Evolutionary conservation across 2,329 filamentous ascomycete species (phyloP).

Genomic region (Penicillium sp.): DNA sequence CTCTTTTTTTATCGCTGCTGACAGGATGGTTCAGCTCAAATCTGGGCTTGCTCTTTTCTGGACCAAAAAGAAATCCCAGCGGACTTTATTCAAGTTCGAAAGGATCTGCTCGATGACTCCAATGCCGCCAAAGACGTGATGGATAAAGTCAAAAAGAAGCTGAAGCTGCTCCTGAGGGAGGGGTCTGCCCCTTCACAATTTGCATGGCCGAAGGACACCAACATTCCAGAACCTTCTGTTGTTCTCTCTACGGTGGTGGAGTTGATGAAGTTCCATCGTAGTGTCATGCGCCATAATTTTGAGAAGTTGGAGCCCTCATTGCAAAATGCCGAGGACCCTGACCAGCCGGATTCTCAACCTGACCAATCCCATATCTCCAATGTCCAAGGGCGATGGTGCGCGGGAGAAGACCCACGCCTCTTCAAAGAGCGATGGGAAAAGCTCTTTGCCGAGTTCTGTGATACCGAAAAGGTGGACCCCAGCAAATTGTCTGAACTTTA

Average conservation of each 20-base stretch:
- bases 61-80: slow-evolving; percentile 80
- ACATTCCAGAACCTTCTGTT: slow-evolving; percentile 89
- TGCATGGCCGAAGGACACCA: slow-evolving; percentile 82
- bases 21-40: slow-evolving; percentile 64
- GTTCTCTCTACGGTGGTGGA: slow-evolving; percentile 91
- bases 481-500: slow-evolving; percentile 98
- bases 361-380: slow-evolving; percentile 58
- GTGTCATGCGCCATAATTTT: slow-evolving; percentile 94
- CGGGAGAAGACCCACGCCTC: slow-evolving; percentile 87
- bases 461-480: slow-evolving; percentile 95
- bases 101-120: slow-evolving; percentile 93
- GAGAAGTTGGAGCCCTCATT: slow-evolving; percentile 65
- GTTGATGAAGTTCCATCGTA: slow-evolving; percentile 94
- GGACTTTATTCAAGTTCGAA: slow-evolving; percentile 85
- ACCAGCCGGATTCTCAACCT: slow-evolving; percentile 16
- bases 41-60: slow-evolving; percentile 88
- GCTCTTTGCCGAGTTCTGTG: slow-evolving; percentile 92
- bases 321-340: slow-evolving; percentile 11
- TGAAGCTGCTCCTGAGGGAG: slow-evolving; percentile 86
- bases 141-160: slow-evolving; percentile 99
- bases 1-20: neutral
- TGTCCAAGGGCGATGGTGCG: slow-evolving; percentile 93
- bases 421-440: slow-evolving; percentile 99
- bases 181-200: slow-evolving; percentile 95
- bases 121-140: slow-evolving; percentile 99